These are phyloP conservation scores for Paraphaeosphaeria minitans DNA, from an alignment of 2,329 filamentous ascomycete genomes.

Conservation along the genomic window DNA sequence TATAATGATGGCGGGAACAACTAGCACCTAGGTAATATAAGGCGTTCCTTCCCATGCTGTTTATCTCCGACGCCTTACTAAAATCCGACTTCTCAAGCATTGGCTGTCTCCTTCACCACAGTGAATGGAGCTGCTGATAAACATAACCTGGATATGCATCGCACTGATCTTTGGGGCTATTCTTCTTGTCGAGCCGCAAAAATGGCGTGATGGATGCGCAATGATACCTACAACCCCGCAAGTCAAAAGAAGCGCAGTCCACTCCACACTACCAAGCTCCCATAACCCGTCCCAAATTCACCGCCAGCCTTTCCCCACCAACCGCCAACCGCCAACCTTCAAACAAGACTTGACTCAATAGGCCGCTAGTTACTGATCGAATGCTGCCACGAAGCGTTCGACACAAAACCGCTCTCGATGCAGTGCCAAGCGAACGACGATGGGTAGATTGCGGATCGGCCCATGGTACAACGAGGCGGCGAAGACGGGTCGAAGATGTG, in stretches of 20 bases:
- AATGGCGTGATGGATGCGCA: too few species aligned
- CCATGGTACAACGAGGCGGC: neutral
- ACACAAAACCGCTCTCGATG: neutral
- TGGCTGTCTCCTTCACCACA: too few species aligned
- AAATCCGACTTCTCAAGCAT: too few species aligned
- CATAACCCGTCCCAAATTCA: neutral
- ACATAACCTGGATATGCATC: too few species aligned
- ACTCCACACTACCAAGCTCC: neutral
- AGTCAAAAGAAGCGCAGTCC: too few species aligned
- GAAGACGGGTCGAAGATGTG: neutral
- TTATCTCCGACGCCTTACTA: too few species aligned
- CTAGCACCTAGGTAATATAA: too few species aligned
- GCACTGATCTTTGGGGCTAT: too few species aligned
- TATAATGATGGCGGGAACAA: neutral
- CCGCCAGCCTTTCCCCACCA: neutral
- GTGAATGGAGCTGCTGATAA: too few species aligned
- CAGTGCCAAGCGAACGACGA: neutral
- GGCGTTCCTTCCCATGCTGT: too few species aligned
- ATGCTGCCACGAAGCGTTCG: neutral
- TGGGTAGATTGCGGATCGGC: neutral
- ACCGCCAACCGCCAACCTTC: neutral
- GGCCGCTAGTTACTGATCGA: neutral
- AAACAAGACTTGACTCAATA: constrained; percentile 1
- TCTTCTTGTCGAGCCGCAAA: too few species aligned
- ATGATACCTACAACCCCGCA: too few species aligned